Evolutionary conservation across 2,329 filamentous ascomycete genomes (phyloP), one percentile per base, ranked within the genome.

Genomic region (Zopfia rhizophila): DNA sequence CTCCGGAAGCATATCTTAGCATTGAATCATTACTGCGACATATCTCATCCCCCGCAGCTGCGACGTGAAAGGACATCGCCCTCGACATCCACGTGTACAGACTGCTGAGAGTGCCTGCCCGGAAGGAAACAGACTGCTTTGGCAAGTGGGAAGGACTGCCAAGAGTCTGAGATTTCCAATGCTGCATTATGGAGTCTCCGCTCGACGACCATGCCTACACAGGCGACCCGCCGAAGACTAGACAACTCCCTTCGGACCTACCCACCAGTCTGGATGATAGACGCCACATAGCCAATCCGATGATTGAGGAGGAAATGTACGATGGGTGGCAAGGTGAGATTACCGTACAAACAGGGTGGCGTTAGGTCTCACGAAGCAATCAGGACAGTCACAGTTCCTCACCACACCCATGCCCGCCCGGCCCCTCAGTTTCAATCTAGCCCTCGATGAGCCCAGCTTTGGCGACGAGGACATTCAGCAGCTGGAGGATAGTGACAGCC

Each of bases 361-460:
- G 10, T 41, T 38, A 51, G 48, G 17, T 49, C 27, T 45, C 48
- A 51, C 41, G 45, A 30, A 50, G 40, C 16, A 50, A 25, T 36
- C 68, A 97, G 93, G 93, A 56, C 91, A 97, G 80, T 96, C 93
- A 31, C 92, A 97, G 75, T 96, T 96, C 74, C 81, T 97, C 55
- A 95, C 91, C 4, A 90, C 87, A 3, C 92, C 93, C 16, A 86
- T 92, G 48, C 80, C 90, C 30, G 89, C 92, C 43, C 93, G 91
- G 69, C 90, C 93, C 7, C 78, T 96, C 37, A 86, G 85, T 65
- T 96, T 97, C 75, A 90, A 90, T 68, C 83, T 97, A 29, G 85
- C 91, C 8, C 81, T 97, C 31, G 85, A 96, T 71, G 89, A 96
- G 69, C 79, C 85, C 41, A 79, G 82, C 52, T 88, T 90, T 70